Percentiles rank a stretch among this genome's conserved stretches.
Evolutionary conservation across 441 rosid genomes (phyloP).

Genomic region (Kokia cookei): DNA sequence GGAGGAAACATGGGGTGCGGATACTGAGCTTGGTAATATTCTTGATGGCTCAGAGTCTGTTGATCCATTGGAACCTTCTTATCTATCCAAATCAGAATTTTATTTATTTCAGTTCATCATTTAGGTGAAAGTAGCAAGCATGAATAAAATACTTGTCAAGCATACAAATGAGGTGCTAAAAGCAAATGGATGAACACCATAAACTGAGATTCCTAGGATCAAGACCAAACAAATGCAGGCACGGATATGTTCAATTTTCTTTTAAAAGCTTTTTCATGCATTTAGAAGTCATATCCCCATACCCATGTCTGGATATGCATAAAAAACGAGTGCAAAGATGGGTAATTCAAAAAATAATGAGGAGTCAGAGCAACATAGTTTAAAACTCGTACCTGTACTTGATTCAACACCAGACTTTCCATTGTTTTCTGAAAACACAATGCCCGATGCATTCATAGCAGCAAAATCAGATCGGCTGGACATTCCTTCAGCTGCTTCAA

Average conservation of each 20-base stretch:
- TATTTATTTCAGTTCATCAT: background rate
- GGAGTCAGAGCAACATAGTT: background rate
- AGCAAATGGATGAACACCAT: background rate
- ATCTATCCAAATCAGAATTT: slow-evolving; percentile 34
- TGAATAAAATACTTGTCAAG: background rate
- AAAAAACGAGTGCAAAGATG: background rate
- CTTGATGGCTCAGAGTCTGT: slow-evolving; percentile 44
- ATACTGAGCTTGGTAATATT: slow-evolving; percentile 68
- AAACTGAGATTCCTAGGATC: background rate
- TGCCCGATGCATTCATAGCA: slow-evolving; percentile 57
- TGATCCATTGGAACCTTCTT: slow-evolving; percentile 51
- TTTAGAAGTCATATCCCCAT: background rate
- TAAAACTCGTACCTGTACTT: slow-evolving; percentile 29
- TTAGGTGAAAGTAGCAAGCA: slow-evolving; percentile 4
- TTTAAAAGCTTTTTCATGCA: background rate
- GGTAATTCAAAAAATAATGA: background rate
- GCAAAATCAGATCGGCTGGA: slow-evolving; percentile 42
- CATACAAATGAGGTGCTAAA: background rate
- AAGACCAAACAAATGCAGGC: background rate
- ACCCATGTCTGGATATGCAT: background rate
- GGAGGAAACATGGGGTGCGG: slow-evolving; percentile 70
- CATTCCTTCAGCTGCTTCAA: slow-evolving; percentile 70
- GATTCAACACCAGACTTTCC: slow-evolving; percentile 40
- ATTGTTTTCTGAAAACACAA: slow-evolving; percentile 50
- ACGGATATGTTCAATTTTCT: background rate